phyloP scores from a whole-genome alignment of 164 flowering plant species.

The Cinnamomum chago region DNA sequence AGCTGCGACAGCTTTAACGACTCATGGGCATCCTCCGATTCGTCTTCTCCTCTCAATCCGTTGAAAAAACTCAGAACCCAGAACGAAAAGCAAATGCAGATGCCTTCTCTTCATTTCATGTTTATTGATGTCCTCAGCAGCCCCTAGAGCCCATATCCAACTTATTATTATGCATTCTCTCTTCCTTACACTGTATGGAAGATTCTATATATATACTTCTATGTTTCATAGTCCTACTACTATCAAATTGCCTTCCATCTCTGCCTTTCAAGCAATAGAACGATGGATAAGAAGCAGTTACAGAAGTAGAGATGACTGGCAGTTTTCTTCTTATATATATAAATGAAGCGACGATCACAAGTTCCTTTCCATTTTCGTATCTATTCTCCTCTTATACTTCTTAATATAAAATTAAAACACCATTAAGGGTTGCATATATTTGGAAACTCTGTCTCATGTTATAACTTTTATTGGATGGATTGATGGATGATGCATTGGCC shows the following conservation, averaged over 20 bases:
- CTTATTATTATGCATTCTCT: neutral
- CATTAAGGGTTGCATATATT: neutral
- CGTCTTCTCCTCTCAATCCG: conserved; percentile 47
- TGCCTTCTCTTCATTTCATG: conserved; percentile 12
- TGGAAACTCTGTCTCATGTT: neutral
- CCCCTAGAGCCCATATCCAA: neutral
- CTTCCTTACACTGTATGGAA: neutral
- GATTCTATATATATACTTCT: neutral
- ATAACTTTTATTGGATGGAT: too few species aligned
- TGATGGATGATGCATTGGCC: too few species aligned
- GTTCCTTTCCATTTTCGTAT: too few species aligned
- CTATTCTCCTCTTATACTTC: neutral
- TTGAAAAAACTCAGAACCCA: conserved; percentile 47
- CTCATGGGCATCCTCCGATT: conserved; percentile 40
- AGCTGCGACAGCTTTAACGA: conserved; percentile 54
- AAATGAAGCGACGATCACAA: neutral
- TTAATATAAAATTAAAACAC: too few species aligned
- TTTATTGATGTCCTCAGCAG: conserved; percentile 3
- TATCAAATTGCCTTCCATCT: conserved; percentile 3
- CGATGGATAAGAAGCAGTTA: neutral
- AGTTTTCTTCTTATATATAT: neutral
- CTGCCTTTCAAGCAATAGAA: neutral
- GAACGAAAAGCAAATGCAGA: conserved; percentile 43
- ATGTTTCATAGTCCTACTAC: neutral
- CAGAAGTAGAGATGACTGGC: conserved; percentile 2